Base-by-base conservation (phyloP, 2,329 filamentous ascomycete genomes). In the Calonectria multiphialidica region DNA sequence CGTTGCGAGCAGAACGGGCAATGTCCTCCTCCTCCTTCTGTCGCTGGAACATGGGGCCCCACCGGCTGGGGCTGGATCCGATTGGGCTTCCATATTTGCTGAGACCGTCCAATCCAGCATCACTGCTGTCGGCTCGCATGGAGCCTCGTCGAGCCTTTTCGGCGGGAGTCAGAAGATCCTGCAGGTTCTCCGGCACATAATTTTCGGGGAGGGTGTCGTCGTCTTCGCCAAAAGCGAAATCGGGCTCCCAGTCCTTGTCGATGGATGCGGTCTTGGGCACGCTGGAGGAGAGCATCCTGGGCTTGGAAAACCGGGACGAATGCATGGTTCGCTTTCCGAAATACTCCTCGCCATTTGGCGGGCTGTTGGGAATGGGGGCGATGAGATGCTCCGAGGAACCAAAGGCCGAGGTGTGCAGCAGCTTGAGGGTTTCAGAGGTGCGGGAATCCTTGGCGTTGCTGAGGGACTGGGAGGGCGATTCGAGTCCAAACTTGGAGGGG, bases 401-500 rank as follows among this genome's bases (percentile, higher is more conserved):
- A 80, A 93, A 93, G 9, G 91, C 92, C 4, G 91, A 93, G n/a
- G 87, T 90, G 80, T 93, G 91, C 23, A 93, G 83, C 71, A 89
- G 86, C 81, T 92, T 93, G 30, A 93, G 84, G 8, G 91, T 90
- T 77, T 92, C 91, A 2, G 90, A 92, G 3, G 90, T 90, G 63
- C 90, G 87, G 3, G 86, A 84, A 62, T 92, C 91, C 76, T 91
- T 91, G 70, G 87, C 92, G 35, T 87, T 88, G 80, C 87, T 89
- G 47, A 95, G 88, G 0, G 95, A 95, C 1, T 93, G 91, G 2
- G 95, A 93, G 6, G 95, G 95, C 10, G 94, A 95, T 65, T 98
- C 96, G 76, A 98, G 87, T 16, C 94, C 94, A 79, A 98, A 98
- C 78, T 96, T 95, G 64, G 95, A 94, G 12, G 97, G 97, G 13